Evolutionary conservation across 1,139 yeast genomes (phyloP).

Genomic region (Yamadazyma buinensis): DNA sequence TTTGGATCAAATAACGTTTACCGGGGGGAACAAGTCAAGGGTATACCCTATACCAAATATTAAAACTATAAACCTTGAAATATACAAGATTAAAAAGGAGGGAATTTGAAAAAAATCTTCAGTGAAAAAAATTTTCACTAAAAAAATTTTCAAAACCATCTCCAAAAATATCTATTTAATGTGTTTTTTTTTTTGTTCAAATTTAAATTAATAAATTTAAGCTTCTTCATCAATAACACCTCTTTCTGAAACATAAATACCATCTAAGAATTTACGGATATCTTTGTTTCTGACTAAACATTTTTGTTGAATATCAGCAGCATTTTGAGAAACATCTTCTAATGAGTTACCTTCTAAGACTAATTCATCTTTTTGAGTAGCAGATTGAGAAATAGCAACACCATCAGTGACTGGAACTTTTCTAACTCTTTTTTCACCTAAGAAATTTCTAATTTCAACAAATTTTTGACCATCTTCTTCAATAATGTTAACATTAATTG

Average conservation of each 20-base stretch:
- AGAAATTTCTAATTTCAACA: slow-evolving; percentile 98
- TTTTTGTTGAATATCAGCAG: slow-evolving; percentile 97
- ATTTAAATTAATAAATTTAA: slow-evolving; percentile 23
- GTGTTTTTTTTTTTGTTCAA: too few species aligned
- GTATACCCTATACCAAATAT: slow-evolving; percentile 6
- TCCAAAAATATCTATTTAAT: slow-evolving; percentile 3
- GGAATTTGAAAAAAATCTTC: not conserved
- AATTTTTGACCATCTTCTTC: slow-evolving; percentile 70
- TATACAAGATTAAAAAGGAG: slow-evolving; percentile 6
- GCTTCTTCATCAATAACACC: slow-evolving; percentile 75
- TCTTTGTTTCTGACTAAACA: slow-evolving; percentile 99
- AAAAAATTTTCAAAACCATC: not conserved
- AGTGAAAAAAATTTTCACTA: too few species aligned
- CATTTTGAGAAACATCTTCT: slow-evolving; percentile 96
- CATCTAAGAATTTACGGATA: slow-evolving; percentile 99
- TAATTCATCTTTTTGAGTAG: slow-evolving; percentile 92
- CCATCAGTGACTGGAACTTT: slow-evolving; percentile 81
- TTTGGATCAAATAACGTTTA: slow-evolving; percentile 6
- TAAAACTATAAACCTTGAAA: slow-evolving; percentile 7
- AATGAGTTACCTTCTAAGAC: slow-evolving; percentile 92
- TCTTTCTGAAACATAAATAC: slow-evolving; percentile 98
- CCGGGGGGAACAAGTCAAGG: slow-evolving; percentile 2
- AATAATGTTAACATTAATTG: slow-evolving; percentile 91
- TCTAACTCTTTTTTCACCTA: slow-evolving; percentile 98
- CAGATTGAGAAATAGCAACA: slow-evolving; percentile 77